Evolutionary conservation across 768 basidiomycete genomes (phyloP).

Genomic region (Porphyrellus cyaneotinctus): DNA sequence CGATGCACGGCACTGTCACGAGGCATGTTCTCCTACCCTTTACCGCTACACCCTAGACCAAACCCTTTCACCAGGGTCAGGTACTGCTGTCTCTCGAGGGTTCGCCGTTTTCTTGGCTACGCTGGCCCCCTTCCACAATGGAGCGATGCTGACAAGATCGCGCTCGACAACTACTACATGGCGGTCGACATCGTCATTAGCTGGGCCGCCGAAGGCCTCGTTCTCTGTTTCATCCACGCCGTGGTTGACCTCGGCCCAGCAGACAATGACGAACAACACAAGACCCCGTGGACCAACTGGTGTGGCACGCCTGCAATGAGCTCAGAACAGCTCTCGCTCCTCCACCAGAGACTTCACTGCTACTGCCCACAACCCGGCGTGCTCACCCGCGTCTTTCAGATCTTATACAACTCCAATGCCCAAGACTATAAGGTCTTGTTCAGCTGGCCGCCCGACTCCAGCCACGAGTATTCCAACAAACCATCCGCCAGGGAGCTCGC

Average conservation of each 20-base stretch:
- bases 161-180: slow-evolving; percentile 73
- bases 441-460: slow-evolving; percentile 71
- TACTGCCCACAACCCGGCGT: slow-evolving; percentile 49
- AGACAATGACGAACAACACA: slow-evolving; percentile 73
- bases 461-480: slow-evolving; percentile 37
- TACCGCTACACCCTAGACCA: slow-evolving; percentile 13
- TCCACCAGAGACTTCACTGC: slow-evolving; percentile 55
- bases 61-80: slow-evolving; percentile 54
- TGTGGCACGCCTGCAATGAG: slow-evolving; percentile 72
- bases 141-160: slow-evolving; percentile 64
- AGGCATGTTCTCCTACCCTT: slow-evolving; percentile 40
- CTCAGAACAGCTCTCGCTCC: slow-evolving; percentile 51
- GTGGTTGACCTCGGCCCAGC: slow-evolving; percentile 62
- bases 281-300: slow-evolving; percentile 84
- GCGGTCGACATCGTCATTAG: slow-evolving; percentile 87
- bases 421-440: slow-evolving; percentile 56
- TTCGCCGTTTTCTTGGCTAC: slow-evolving; percentile 71
- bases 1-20: slow-evolving; percentile 80
- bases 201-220: slow-evolving; percentile 82
- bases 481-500: slow-evolving; percentile 44
- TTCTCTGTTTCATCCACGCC: slow-evolving; percentile 86
- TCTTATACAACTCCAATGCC: slow-evolving; percentile 52
- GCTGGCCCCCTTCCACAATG: slow-evolving; percentile 51
- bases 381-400: slow-evolving; percentile 72
- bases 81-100: slow-evolving; percentile 69